A percentile compares a stretch with the other conserved stretches of the same genome.
Evolutionary conservation across 2,329 filamentous ascomycete genomes (phyloP).

Genomic region (Xylariomycetidae sp.): DNA sequence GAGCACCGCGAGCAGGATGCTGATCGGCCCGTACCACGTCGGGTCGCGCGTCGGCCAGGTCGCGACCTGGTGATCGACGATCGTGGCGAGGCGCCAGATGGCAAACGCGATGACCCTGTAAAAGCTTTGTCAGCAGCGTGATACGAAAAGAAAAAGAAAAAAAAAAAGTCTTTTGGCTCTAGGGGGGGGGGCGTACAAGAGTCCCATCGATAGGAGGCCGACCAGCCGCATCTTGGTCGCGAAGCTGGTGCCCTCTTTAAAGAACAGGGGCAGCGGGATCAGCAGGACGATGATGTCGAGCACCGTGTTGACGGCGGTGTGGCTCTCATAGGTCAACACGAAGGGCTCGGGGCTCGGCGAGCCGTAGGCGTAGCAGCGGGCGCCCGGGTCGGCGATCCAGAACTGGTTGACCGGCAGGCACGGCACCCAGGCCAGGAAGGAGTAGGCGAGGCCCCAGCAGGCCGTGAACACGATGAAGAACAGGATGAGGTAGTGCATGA

Average conservation of each 20-base stretch:
- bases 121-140: slow-evolving; percentile 1
- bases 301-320: slow-evolving; percentile 28
- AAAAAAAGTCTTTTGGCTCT: background rate
- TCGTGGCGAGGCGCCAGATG: slow-evolving; percentile 26
- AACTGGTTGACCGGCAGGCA: slow-evolving; percentile 20
- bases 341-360: slow-evolving; percentile 20
- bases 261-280: slow-evolving; percentile 29
- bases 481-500: slow-evolving; percentile 16
- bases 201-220: slow-evolving; percentile 25
- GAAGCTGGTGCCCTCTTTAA: slow-evolving; percentile 14
- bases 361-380: slow-evolving; percentile 27
- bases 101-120: slow-evolving; percentile 24
- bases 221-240: slow-evolving; percentile 23
- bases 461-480: slow-evolving; percentile 21
- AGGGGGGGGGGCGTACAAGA: slow-evolving; percentile 17
- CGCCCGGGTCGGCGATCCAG: slow-evolving; percentile 13
- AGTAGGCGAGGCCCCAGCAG: slow-evolving; percentile 26
- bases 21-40: slow-evolving; percentile 28
- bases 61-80: slow-evolving; percentile 24
- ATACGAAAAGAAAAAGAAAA: slow-evolving; percentile 2
- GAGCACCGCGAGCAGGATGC: slow-evolving; percentile 19
- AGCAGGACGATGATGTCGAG: slow-evolving; percentile 28
- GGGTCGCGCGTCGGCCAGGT: slow-evolving; percentile 29
- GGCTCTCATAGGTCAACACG: slow-evolving; percentile 27
- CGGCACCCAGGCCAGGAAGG: slow-evolving; percentile 27